Conservation (phyloP, 2,329 filamentous ascomycete species). For the Trichoderma arundinaceum region DNA sequence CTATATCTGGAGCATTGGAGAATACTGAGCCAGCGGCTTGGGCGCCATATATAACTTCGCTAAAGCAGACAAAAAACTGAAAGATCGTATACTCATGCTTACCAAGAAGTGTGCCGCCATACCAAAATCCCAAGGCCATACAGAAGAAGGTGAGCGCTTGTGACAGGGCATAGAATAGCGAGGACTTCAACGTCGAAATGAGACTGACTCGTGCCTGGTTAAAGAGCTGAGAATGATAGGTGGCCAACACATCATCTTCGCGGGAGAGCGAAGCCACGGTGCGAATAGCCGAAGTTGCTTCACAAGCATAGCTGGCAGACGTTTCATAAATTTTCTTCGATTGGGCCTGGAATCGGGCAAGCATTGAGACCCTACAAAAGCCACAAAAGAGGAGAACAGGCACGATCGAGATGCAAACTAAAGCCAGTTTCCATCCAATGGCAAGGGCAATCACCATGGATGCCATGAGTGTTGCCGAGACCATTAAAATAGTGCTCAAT, state of each 20-base stretch:
- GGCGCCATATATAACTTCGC: background rate
- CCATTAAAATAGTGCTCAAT: background rate
- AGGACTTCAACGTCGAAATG: background rate
- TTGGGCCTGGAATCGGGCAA: background rate
- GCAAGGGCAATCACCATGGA: conserved; percentile 11
- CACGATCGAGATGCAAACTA: conserved; percentile 13
- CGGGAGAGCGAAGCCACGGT: conserved; percentile 66
- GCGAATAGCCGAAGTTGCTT: conserved; percentile 39
- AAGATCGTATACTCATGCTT: conserved; percentile 13
- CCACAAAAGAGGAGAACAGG: conserved; percentile 3
- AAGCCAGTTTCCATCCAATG: conserved; percentile 15
- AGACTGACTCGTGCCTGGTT: background rate
- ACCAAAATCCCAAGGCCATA: conserved; percentile 18
- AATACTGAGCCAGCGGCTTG: conserved; percentile 11
- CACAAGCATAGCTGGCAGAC: conserved; percentile 14
- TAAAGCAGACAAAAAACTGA: conserved; percentile 10
- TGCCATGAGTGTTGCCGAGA: background rate
- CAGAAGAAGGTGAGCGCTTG: conserved; percentile 3
- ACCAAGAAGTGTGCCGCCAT: background rate
- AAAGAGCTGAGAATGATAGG: conserved; percentile 38
- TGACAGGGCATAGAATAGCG: background rate
- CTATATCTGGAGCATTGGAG: background rate
- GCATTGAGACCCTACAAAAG: background rate
- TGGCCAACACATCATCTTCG: conserved; percentile 58
- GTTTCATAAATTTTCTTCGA: background rate